phyloP scores from a whole-genome alignment of 2,329 filamentous ascomycete species.

The Septoria linicola region DNA sequence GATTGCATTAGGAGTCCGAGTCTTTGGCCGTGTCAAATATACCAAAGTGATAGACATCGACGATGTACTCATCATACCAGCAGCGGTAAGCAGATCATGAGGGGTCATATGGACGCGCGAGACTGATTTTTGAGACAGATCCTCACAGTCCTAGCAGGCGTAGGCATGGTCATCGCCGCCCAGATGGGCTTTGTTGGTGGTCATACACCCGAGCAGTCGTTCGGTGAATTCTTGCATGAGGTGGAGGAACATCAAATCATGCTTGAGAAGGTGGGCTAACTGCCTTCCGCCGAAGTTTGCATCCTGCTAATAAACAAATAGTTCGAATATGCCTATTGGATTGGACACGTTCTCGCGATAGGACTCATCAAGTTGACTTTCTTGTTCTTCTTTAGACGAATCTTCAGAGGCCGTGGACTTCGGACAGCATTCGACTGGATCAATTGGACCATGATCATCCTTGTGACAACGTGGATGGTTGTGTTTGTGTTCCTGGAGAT shows the following conservation, averaged over 20 bases:
- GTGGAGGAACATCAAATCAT: slow-evolving; percentile 13
- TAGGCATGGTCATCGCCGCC: slow-evolving; percentile 14
- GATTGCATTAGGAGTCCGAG: slow-evolving; percentile 9
- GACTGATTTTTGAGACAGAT: slow-evolving; percentile 4
- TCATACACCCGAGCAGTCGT: slow-evolving; percentile 11
- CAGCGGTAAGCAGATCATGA: slow-evolving; percentile 12
- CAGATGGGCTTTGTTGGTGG: slow-evolving; percentile 18
- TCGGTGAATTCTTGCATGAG: slow-evolving; percentile 11
- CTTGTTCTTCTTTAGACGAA: slow-evolving; percentile 21
- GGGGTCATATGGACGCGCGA: background rate
- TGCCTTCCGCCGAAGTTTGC: no score
- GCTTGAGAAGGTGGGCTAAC: slow-evolving; percentile 13
- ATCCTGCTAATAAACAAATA: background rate
- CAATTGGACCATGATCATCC: slow-evolving; percentile 19
- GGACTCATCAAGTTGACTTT: slow-evolving; percentile 23
- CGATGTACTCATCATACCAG: slow-evolving; percentile 19
- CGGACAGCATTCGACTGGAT: slow-evolving; percentile 18
- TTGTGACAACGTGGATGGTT: slow-evolving; percentile 17
- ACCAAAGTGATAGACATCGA: slow-evolving; percentile 17
- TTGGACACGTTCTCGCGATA: slow-evolving; percentile 20
- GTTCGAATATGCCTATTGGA: slow-evolving; percentile 24
- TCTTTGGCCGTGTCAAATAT: slow-evolving; percentile 17
- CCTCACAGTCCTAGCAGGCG: slow-evolving; percentile 15
- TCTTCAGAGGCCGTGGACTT: slow-evolving; percentile 13
- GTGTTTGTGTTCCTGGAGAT: slow-evolving; percentile 15